Evolutionary conservation across 2,329 filamentous ascomycete species (phyloP).

Genomic region (Lachnum nothofagi): DNA sequence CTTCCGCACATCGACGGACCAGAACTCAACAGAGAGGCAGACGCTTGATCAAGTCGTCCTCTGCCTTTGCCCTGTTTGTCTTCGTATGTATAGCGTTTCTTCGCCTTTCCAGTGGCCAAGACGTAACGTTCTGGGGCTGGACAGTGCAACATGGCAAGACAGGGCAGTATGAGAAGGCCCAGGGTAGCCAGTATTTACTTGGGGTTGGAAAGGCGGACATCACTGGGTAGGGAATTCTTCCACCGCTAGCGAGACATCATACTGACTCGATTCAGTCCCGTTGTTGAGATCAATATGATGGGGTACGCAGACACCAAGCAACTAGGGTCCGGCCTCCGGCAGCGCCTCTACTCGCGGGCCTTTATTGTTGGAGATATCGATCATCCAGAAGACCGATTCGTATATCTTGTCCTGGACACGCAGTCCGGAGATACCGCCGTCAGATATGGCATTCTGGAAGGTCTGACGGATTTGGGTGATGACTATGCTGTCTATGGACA

Average conservation of each 20-base stretch:
- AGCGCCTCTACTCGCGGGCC: constrained; percentile 80
- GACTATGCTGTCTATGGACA: constrained; percentile 71
- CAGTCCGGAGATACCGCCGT: constrained; percentile 86
- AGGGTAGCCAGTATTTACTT: constrained; percentile 48
- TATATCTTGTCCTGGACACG: constrained; percentile 84
- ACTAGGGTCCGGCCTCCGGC: constrained; percentile 74
- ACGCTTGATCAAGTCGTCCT: not conserved
- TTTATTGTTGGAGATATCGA: constrained; percentile 75
- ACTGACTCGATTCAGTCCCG: constrained; percentile 50
- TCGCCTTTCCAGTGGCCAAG: not conserved
- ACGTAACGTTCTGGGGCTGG: constrained; percentile 7
- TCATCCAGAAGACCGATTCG: constrained; percentile 65
- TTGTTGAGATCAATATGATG: constrained; percentile 86
- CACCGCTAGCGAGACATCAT: not conserved
- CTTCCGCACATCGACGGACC: constrained; percentile 15
- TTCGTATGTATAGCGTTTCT: constrained; percentile 8
- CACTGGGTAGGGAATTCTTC: constrained; percentile 50
- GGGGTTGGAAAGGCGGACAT: constrained; percentile 70
- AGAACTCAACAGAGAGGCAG: not conserved
- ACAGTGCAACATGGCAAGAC: not conserved
- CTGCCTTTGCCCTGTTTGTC: constrained; percentile 4
- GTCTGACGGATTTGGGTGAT: constrained; percentile 60
- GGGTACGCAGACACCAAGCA: constrained; percentile 86
- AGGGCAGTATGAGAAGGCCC: constrained; percentile 9
- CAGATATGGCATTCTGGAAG: constrained; percentile 78